Evolutionary conservation across 495 filamentous ascomycete genomes (phyloP), one percentile per base, ranked within the genome.

Genomic region (Tuber aestivum): DNA sequence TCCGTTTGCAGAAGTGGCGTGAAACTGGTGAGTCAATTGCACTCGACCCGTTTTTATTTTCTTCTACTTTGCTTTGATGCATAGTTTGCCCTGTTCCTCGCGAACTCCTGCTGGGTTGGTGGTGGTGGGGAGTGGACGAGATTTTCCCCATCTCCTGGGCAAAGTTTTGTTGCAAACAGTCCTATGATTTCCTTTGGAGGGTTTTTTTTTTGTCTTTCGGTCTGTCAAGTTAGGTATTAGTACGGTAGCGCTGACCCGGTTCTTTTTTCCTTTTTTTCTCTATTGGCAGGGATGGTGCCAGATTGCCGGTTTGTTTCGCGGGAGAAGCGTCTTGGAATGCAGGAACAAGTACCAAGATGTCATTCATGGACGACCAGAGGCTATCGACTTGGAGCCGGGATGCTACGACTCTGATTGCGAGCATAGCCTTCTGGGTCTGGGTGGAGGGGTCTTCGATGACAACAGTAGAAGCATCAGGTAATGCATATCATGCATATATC

Each of bases 231-330:
- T 71, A 61, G 72, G 61, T 41, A 70, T 35, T 35, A 18, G 56
- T 79, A 79, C 32, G 7, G 56, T 79, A 79, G 77, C 71, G 78
- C 78, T 79, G 74, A 79, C 72, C 70, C 56, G 35, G 65, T 32
- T 27, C 37, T 69, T 21, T 41, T 76, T 68, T n/a, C n/a, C n/a
- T 48, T 65, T 73, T 5, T 32, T n/a, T 23, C 27, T 32, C 56
- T 18, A 65, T 65, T 18, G 56, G 50, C 77, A 79, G 78, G 78
- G 76, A 76, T 79, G 78, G 78, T 75, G 75, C 70, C 78, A 79
- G 78, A 79, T 79, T 79, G 78, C 78, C 73, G 78, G 78, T 69
- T 76, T 79, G 77, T 79, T 79, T 72, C 78, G 73, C 61, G 78
- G 78, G 42, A 79, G 75, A 72, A 74, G 72, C 71, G 61, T 75